A percentile compares a stretch with the other conserved stretches of the same genome.
phyloP scores from a whole-genome alignment of 495 filamentous ascomycete genomes.

The Bombardia bombarda region DNA sequence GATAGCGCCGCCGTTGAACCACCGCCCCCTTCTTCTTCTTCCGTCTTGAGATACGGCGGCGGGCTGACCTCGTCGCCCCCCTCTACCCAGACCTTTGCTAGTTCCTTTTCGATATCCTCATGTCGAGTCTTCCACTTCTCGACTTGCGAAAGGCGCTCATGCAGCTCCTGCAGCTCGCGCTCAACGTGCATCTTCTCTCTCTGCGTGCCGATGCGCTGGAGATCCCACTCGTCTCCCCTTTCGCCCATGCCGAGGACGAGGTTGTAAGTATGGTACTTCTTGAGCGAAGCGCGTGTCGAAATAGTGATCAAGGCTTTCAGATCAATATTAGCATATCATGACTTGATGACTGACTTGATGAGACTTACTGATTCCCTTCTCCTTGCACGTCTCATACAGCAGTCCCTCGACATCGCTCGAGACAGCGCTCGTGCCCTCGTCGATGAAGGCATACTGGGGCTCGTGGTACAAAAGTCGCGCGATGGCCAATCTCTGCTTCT shows the following conservation, averaged over 20 bases:
- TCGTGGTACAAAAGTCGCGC: slow-evolving; percentile 91
- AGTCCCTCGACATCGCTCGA: slow-evolving; percentile 90
- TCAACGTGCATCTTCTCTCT: slow-evolving; percentile 86
- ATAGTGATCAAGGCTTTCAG: slow-evolving; percentile 74
- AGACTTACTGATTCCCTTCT: slow-evolving; percentile 75
- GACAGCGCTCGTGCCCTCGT: slow-evolving; percentile 93
- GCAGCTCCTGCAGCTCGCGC: slow-evolving; percentile 76
- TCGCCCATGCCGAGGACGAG: slow-evolving; percentile 71
- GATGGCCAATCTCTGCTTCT: slow-evolving; percentile 92
- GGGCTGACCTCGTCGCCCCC: slow-evolving; percentile 32
- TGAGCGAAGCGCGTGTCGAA: slow-evolving; percentile 83
- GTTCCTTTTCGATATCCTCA: slow-evolving; percentile 57
- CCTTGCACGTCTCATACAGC: slow-evolving; percentile 86
- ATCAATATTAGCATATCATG: neutral
- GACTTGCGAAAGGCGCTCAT: slow-evolving; percentile 69
- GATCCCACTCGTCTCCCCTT: slow-evolving; percentile 64
- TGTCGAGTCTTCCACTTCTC: slow-evolving; percentile 74
- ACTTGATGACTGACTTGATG: neutral
- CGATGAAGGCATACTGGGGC: slow-evolving; percentile 85
- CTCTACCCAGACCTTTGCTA: slow-evolving; percentile 50
- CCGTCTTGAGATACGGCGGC: slow-evolving; percentile 30
- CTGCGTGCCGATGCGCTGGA: slow-evolving; percentile 87
- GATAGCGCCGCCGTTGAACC: neutral
- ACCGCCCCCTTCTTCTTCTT: slow-evolving; percentile 6
- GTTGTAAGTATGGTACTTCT: slow-evolving; percentile 89